A percentile compares a stretch with the other conserved stretches of the same genome.
phyloP scores from a whole-genome alignment of 495 filamentous ascomycete genomes.

The Pyrenopolyporus hunteri region DNA sequence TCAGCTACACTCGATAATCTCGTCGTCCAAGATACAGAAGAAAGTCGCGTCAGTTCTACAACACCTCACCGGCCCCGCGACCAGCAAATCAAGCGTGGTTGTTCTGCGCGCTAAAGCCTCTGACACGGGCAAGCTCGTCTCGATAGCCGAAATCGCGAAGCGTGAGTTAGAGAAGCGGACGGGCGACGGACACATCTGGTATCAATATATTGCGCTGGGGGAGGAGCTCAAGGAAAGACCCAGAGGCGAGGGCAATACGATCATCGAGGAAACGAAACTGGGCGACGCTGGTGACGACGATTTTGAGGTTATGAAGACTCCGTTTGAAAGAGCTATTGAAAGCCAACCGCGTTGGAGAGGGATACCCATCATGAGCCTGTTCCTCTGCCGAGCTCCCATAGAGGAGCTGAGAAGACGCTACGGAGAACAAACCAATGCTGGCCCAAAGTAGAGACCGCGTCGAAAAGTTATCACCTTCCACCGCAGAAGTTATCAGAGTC shows the following conservation, averaged over 20 bases:
- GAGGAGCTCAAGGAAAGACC: conserved; percentile 30
- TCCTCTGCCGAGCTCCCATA: conserved; percentile 61
- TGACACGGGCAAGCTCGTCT: conserved; percentile 65
- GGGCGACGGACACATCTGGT: conserved; percentile 49
- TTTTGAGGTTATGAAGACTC: conserved; percentile 62
- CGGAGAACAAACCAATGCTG: conserved; percentile 38
- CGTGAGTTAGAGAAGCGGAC: conserved; percentile 57
- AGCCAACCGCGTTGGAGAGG: conserved; percentile 38
- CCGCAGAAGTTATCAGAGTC: not conserved
- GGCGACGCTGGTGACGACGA: conserved; percentile 51
- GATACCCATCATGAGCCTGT: conserved; percentile 61
- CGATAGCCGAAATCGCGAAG: conserved; percentile 68
- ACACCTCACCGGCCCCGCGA: conserved; percentile 47
- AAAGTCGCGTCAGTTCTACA: conserved; percentile 55
- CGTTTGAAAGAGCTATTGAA: conserved; percentile 51
- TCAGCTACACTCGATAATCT: conserved; percentile 55
- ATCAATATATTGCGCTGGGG: conserved; percentile 62
- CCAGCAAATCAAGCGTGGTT: conserved; percentile 20
- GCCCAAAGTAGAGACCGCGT: not conserved
- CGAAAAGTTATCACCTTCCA: not conserved
- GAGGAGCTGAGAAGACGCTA: conserved; percentile 52
- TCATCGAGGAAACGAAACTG: conserved; percentile 49
- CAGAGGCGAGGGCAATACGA: conserved; percentile 32
- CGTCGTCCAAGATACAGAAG: conserved; percentile 61
- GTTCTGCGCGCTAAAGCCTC: conserved; percentile 59